Evolutionary conservation across 257 asterid genomes (phyloP).

Genomic region (Plantago ovata): DNA sequence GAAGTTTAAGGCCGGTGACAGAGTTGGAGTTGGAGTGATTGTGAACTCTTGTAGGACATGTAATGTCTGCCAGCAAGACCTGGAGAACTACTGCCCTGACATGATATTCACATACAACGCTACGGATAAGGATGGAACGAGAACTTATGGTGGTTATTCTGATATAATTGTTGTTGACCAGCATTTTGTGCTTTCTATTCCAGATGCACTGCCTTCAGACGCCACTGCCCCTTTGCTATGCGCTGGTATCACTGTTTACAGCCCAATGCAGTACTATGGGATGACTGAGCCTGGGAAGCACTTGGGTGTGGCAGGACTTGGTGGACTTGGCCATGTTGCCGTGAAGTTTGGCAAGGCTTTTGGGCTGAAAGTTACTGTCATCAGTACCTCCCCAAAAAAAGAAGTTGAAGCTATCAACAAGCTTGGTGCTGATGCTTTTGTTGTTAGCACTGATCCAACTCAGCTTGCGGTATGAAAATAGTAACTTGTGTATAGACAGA

Average conservation of each 20-base stretch:
- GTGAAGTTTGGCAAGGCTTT: slow-evolving; percentile 70
- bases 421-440: slow-evolving; percentile 60
- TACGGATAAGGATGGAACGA: slow-evolving; percentile 39
- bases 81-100: slow-evolving; percentile 55
- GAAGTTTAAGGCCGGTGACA: slow-evolving; percentile 45
- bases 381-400: slow-evolving; percentile 51
- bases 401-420: slow-evolving; percentile 42
- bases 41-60: slow-evolving; percentile 56
- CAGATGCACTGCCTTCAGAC: slow-evolving; percentile 49
- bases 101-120: slow-evolving; percentile 39
- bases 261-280: slow-evolving; percentile 61
- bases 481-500: not conserved
- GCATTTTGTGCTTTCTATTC: slow-evolving; percentile 45
- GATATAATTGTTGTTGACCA: slow-evolving; percentile 50
- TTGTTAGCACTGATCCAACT: slow-evolving; percentile 40
- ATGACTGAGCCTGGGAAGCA: slow-evolving; percentile 55
- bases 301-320: slow-evolving; percentile 66
- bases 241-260: slow-evolving; percentile 66
- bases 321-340: slow-evolving; percentile 75
- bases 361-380: slow-evolving; percentile 61
- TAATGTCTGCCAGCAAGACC: slow-evolving; percentile 39
- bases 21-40: slow-evolving; percentile 63
- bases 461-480: slow-evolving; percentile 36
- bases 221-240: slow-evolving; percentile 60
- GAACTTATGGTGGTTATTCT: slow-evolving; percentile 65